These are phyloP conservation scores for Globisporangium cederbergense DNA, from an alignment of 352 stramenopile species.

Conservation along the genomic window DNA sequence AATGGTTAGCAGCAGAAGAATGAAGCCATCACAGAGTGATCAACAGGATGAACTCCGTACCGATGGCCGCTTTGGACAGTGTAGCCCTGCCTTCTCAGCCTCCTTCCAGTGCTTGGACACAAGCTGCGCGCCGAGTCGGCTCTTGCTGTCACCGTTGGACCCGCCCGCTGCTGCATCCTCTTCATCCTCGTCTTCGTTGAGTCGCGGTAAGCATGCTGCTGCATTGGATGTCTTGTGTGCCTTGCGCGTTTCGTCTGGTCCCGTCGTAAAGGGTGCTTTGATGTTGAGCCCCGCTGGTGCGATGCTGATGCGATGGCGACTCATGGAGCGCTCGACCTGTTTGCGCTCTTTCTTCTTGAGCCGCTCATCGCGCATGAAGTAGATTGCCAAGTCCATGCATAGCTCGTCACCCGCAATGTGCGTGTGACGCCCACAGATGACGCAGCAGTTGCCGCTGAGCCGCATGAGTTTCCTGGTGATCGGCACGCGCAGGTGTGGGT, in stretches of 20 bases:
- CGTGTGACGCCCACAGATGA: constrained; percentile 66
- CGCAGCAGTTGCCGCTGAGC: constrained; percentile 71
- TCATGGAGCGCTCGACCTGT: constrained; percentile 33
- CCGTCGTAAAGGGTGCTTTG: neutral
- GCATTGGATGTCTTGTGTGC: neutral
- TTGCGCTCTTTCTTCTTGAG: constrained; percentile 43
- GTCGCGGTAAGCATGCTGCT: constrained; percentile 2
- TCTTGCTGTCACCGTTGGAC: too few species aligned
- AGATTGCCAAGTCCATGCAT: constrained; percentile 70
- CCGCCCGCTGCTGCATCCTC: neutral
- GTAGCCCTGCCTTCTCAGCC: constrained; percentile 34
- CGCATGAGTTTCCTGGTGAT: constrained; percentile 86
- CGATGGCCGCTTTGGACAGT: constrained; percentile 24
- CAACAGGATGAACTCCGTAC: constrained; percentile 14
- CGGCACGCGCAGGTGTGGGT: constrained; percentile 63
- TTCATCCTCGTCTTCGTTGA: constrained; percentile 15
- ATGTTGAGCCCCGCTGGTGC: constrained; percentile 7
- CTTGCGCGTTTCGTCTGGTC: neutral
- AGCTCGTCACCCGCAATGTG: constrained; percentile 76
- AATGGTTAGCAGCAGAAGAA: neutral
- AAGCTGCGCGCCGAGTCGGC: constrained; percentile 44
- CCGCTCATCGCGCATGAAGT: constrained; percentile 68
- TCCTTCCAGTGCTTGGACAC: constrained; percentile 55
- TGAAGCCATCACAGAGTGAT: neutral
- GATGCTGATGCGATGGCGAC: constrained; percentile 53